Base-by-base conservation (phyloP, 148 eudicot species). In the Chenopodium berlandieri region DNA sequence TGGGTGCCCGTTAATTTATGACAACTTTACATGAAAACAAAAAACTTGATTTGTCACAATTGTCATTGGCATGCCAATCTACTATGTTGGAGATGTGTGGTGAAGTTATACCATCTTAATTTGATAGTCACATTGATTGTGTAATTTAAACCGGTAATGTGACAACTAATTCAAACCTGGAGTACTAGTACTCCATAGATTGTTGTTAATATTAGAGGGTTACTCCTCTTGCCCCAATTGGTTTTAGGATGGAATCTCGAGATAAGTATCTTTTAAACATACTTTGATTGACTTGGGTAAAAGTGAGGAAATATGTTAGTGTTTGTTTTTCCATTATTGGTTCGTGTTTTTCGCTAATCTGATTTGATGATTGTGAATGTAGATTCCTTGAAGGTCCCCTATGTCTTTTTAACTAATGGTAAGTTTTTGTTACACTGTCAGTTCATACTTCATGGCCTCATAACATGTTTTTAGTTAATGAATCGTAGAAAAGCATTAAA, bases 361-460 rank as follows among this genome's bases (percentile, higher is more conserved):
- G 52, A 48, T 48, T 48, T 48, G 62, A 50, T 30, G 11, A 52
- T 9, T 52, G 34, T 54, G 64, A 72, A 47, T 77, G 84, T 87
- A 94, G 98, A 94, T 80, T 82, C 84, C 40, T 75, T 92, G 88
- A 91, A 85, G 82, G 79, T 94, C 77, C 97, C 98, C 23, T 94
- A 81, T 82, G 89, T 90, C 82, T 94, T 94, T 83, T 71, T 94
- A 88, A 94, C 98, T 46, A 94, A 94, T 76, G 98, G 98, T 94
- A 84, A 83, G 87, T 71, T 27, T 23, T 76, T 71, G 16, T 60
- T 60, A 3, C 32, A 52, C 46, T 65, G 71, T 31, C 27, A 44
- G 27, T 25, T 40, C 54, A 27, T 54, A 9, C 78, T 72, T 20
- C 7, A 72, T 72, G 50, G 54, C 0, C 20, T 27, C n/a, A 37